These are phyloP conservation scores for Fusarium nelsonii DNA, from an alignment of 2,329 filamentous ascomycete species.

Conservation along the genomic window DNA sequence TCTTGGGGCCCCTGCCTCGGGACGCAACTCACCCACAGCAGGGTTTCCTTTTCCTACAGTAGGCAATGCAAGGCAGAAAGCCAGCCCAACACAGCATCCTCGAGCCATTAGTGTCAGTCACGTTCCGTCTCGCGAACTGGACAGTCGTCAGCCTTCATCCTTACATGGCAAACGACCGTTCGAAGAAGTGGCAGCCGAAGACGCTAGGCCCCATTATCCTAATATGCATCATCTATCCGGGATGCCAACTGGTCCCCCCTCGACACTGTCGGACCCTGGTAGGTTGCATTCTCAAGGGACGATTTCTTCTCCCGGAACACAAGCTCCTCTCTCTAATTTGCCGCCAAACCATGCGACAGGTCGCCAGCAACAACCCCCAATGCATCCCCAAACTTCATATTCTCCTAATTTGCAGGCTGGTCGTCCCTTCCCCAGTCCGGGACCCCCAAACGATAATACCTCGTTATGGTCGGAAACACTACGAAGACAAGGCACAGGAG, in stretches of 20 bases:
- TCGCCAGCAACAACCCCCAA: conserved; percentile 30
- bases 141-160: conserved; percentile 39
- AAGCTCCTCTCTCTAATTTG: conserved; percentile 43
- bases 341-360: conserved; percentile 39
- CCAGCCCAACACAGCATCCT: conserved; percentile 51
- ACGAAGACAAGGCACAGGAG: conserved; percentile 49
- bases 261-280: conserved; percentile 46
- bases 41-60: conserved; percentile 51
- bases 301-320: conserved; percentile 43
- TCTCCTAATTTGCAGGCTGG: conserved; percentile 37
- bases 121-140: conserved; percentile 42
- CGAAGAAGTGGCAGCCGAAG: conserved; percentile 48
- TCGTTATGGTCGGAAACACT: conserved; percentile 52
- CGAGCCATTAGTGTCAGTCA: conserved; percentile 50
- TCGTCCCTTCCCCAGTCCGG: conserved; percentile 41
- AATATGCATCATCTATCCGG: conserved; percentile 45
- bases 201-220: conserved; percentile 44
- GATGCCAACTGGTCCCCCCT: conserved; percentile 41
- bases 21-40: conserved; percentile 50
- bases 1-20: conserved; percentile 49
- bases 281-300: conserved; percentile 55
- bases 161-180: conserved; percentile 51
- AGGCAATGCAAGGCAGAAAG: conserved; percentile 48
- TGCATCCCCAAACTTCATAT: conserved; percentile 40
- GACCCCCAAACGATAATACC: conserved; percentile 40